phyloP scores from a whole-genome alignment of 495 filamentous ascomycete species.

The Hypoxylon fuscum region DNA sequence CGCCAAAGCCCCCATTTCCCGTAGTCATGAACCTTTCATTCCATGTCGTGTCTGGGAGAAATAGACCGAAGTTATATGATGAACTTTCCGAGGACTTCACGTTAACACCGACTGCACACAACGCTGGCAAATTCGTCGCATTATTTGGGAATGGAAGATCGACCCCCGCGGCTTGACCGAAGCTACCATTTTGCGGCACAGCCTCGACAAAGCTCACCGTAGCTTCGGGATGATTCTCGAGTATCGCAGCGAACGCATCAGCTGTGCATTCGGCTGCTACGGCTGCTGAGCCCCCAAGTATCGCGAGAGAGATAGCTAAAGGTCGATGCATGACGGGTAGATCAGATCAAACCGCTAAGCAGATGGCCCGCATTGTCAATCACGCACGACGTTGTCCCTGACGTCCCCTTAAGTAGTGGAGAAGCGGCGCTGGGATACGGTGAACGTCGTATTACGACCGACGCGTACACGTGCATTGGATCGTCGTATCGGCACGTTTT shows the following conservation, averaged over 20 bases:
- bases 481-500: slow-evolving; percentile 23
- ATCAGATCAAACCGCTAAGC: background rate
- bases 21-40: slow-evolving; percentile 62
- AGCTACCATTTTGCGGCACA: slow-evolving; percentile 43
- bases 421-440: slow-evolving; percentile 1
- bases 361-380: background rate
- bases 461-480: background rate
- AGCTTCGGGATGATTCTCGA: slow-evolving; percentile 26
- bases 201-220: slow-evolving; percentile 40
- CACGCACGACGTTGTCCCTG: background rate
- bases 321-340: slow-evolving; percentile 18
- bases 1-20: slow-evolving; percentile 65
- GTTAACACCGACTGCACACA: slow-evolving; percentile 58
- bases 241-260: slow-evolving; percentile 34
- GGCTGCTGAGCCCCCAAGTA: slow-evolving; percentile 21
- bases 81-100: slow-evolving; percentile 54
- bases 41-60: slow-evolving; percentile 57
- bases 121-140: slow-evolving; percentile 52
- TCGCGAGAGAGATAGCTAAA: slow-evolving; percentile 2
- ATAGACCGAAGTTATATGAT: slow-evolving; percentile 60
- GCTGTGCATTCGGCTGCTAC: slow-evolving; percentile 27
- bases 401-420: background rate
- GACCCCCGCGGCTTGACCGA: slow-evolving; percentile 42
- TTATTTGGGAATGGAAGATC: slow-evolving; percentile 53
- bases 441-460: background rate